phyloP scores from a whole-genome alignment of 495 filamentous ascomycete genomes.

The Aspergillus nanangensis region DNA sequence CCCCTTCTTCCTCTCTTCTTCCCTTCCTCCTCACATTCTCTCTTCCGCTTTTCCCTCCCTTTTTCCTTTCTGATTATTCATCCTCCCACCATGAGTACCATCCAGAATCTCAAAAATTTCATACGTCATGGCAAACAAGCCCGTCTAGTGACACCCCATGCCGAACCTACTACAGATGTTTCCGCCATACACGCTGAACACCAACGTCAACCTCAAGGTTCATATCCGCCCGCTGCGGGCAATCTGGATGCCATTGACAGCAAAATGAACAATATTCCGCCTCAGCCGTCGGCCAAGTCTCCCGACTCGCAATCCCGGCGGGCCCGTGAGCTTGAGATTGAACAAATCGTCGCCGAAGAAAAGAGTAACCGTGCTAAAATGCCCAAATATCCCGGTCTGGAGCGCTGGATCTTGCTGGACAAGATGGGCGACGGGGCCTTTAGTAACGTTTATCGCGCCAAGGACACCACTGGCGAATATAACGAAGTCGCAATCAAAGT shows the following conservation, averaged over 20 bases:
- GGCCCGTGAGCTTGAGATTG: constrained; percentile 54
- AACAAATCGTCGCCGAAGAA: constrained; percentile 87
- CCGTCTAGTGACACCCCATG: constrained; percentile 59
- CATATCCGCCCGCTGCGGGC: constrained; percentile 47
- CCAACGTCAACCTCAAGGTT: constrained; percentile 46
- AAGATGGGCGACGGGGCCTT: constrained; percentile 99
- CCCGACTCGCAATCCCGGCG: constrained; percentile 42
- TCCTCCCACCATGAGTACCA: constrained; percentile 69
- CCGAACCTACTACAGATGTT: constrained; percentile 64
- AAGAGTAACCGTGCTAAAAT: constrained; percentile 77
- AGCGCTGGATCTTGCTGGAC: constrained; percentile 83
- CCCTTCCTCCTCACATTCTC: not conserved
- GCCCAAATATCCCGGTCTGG: constrained; percentile 86
- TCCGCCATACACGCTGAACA: constrained; percentile 64
- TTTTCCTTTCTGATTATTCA: no score
- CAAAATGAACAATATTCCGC: constrained; percentile 46
- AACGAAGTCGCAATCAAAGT: constrained; percentile 96
- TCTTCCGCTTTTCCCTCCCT: no score
- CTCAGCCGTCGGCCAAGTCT: constrained; percentile 51
- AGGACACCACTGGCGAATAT: constrained; percentile 61
- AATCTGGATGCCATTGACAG: constrained; percentile 55
- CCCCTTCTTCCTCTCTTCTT: constrained; percentile 1
- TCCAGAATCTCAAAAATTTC: constrained; percentile 93
- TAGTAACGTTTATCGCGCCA: constrained; percentile 94
- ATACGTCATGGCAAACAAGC: constrained; percentile 98